Evolutionary conservation across 2,329 filamentous ascomycete species (phyloP).

Genomic region (Pestalotiopsis sp.): DNA sequence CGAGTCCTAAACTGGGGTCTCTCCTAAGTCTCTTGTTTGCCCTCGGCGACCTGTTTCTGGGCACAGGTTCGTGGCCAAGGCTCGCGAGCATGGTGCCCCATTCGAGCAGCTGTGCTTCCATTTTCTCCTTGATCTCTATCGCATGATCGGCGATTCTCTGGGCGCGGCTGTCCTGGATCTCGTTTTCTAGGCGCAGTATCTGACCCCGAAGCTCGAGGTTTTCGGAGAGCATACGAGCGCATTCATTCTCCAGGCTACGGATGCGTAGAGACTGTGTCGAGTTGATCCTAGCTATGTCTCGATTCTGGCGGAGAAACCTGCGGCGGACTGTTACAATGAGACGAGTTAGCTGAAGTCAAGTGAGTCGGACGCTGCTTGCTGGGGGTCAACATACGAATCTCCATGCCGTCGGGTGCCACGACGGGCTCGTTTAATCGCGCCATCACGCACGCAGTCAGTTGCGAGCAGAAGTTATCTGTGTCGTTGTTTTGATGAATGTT

Average conservation of each 20-base stretch:
- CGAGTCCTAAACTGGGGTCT: constrained; percentile 43
- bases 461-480: background rate
- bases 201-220: constrained; percentile 75
- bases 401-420: constrained; percentile 69
- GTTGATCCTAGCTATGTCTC: constrained; percentile 80
- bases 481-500: background rate
- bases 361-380: background rate
- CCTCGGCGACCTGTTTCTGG: constrained; percentile 49
- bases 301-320: constrained; percentile 80
- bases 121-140: constrained; percentile 67
- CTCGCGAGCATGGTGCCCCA: constrained; percentile 68
- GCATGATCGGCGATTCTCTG: constrained; percentile 68
- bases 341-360: background rate
- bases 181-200: constrained; percentile 69
- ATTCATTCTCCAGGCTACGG: constrained; percentile 75
- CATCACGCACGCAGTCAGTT: constrained; percentile 53
- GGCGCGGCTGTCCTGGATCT: constrained; percentile 64
- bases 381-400: constrained; percentile 62
- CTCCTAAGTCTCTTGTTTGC: constrained; percentile 43
- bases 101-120: constrained; percentile 75
- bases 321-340: constrained; percentile 63
- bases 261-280: constrained; percentile 78
- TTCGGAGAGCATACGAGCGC: constrained; percentile 74
- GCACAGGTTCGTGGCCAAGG: constrained; percentile 62
- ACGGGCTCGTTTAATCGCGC: constrained; percentile 80